Evolutionary conservation across 164 flowering plant species (phyloP), one percentile per base, ranked within the genome.

Genomic region (Vitis rotundifolia): DNA sequence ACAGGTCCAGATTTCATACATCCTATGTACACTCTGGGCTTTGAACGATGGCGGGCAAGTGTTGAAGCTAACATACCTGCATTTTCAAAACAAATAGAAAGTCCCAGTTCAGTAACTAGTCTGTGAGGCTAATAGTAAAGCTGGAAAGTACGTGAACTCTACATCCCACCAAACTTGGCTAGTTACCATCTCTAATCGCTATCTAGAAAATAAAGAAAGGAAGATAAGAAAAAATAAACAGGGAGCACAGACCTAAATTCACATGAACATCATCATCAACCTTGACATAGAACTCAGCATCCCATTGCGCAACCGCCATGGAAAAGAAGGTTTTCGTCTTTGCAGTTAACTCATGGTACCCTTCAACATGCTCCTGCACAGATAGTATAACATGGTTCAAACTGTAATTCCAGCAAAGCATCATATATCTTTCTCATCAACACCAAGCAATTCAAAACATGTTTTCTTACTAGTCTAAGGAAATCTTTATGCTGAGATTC

Each of bases 1-100:
- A 73, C 76, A 9, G 71, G 76, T 44, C 76, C 76, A 61, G 76
- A 67, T 67, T 73, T 67, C 76, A 73, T 73, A 28, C 75, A 73
- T 11, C 75, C 76, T 15, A 73, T 44, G 31, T 73, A 73, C 29
- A 73, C 67, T 37, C 71, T 52, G 49, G 76, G 61, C 12, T 61
- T 73, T 14, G 76, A 52, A 18, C 76, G 61, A 29, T 73, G 62
- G 7, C 71, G 59, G 7, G 62, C 67, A 37, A 73, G 67, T 51
- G 76, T 73, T 62, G 66, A 26, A 37, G 61, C 76, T 19, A 73
- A 61, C 61, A 29, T 66, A 44, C 71, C 76, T 73, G 51, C 71
- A 65, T 58, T 49, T 8, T 48, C 49, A 52, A 61, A 49, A 61
- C 16, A 53, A 48, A 26, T 22, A 19, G 9, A 29, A 11, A 31